Base-by-base conservation (phyloP, 495 filamentous ascomycete species). In the Neurospora tetraspora region DNA sequence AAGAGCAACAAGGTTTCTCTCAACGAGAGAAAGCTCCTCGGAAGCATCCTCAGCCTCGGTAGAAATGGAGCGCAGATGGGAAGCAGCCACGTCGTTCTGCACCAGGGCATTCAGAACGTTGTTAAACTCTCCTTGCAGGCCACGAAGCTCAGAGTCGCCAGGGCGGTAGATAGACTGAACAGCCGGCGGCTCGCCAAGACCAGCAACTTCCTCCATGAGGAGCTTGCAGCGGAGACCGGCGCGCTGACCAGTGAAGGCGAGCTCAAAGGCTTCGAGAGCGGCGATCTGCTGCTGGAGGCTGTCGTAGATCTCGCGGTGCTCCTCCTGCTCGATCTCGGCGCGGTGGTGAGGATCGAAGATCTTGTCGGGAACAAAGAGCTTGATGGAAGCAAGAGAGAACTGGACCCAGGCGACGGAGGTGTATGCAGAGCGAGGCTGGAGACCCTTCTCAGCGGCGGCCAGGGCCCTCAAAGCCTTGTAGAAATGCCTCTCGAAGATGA, bases 271-370 rank as follows among this genome's bases (percentile, higher is more conserved):
- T 65, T 84, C 82, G 27, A 97, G 82, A 3, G 89, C 88, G 23
- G 86, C 73, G 8, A 92, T 85, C 74, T 90, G 90, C 0, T 79
- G 74, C 27, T 84, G 78, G 16, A 97, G 76, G 39, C 85, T 84
- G 9, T 76, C 72, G 39, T 85, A 85, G 3, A 90, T 81, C 70
- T 89, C 84, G 3, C 85, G 74, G 73, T 96, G 88, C 20, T 90
- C 86, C 72, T 89, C 85, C 39, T 89, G 86, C 75, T 94, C 89
- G 6, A 98, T 83, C 45, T 90, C 86, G n/a, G 91, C 85, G 71
- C 88, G 87, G 71, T 94, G 83, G 34, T 94, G 93, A 14, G 96
- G 96, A 79, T 99, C 96, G 73, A 92, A 95, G 4, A 91, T 86
- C 77, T 89, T 89, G 78, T 97, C 91, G 0, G 96, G 94, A 4